Percentiles rank a stretch among this genome's conserved stretches.
These are phyloP conservation scores for Clavispora phyllophila DNA, from an alignment of 805 yeast species.

Conservation along the genomic window DNA sequence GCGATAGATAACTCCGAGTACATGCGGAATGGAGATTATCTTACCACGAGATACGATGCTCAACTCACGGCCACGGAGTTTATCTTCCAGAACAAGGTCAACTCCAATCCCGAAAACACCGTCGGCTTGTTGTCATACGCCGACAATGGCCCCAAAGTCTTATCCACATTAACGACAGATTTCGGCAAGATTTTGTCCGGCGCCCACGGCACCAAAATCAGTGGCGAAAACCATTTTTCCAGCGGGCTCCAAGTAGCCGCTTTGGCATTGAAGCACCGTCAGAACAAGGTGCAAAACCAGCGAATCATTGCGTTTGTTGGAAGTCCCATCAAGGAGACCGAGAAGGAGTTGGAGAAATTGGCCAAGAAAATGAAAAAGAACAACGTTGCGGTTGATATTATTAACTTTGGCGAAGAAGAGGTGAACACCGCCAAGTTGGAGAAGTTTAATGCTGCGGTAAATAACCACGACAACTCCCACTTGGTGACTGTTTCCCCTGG, in stretches of 20 bases:
- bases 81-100: conserved; percentile 79
- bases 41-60: conserved; percentile 84
- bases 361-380: conserved; percentile 94
- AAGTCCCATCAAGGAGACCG: conserved; percentile 68
- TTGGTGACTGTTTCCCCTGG: conserved; percentile 86
- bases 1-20: conserved; percentile 94
- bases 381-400: conserved; percentile 80
- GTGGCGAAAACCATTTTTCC: conserved; percentile 62
- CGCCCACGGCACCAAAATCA: conserved; percentile 69
- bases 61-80: conserved; percentile 86
- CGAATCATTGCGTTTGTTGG: conserved; percentile 88
- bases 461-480: conserved; percentile 74
- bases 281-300: conserved; percentile 87
- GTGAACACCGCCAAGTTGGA: conserved; percentile 74
- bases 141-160: conserved; percentile 79
- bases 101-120: conserved; percentile 88
- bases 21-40: conserved; percentile 92
- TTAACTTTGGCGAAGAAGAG: conserved; percentile 87
- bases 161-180: conserved; percentile 82
- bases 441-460: conserved; percentile 68
- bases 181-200: conserved; percentile 83
- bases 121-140: conserved; percentile 89
- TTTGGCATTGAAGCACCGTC: conserved; percentile 91
- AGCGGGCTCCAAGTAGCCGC: conserved; percentile 90
- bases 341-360: conserved; percentile 69